Evolutionary conservation across 495 filamentous ascomycete genomes (phyloP), one percentile per base, ranked within the genome.

Genomic region (Penicillium cataractarum): DNA sequence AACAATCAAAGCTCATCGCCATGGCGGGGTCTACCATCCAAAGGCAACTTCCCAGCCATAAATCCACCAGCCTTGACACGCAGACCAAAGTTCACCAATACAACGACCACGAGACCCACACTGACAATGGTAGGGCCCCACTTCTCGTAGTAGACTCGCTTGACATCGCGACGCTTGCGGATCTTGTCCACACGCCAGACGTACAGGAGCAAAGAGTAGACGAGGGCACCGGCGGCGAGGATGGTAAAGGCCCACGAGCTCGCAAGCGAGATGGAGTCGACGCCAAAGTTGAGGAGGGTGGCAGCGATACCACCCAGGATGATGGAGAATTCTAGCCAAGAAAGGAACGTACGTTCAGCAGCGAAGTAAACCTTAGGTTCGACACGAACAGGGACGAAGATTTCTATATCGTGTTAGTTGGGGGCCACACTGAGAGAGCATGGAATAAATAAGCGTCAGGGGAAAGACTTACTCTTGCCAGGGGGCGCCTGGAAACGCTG

Each of bases 321-420:
- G 77, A 99, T 95, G 52, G 88, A 91, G 80, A 95, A 97, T 77
- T 99, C 94, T 59, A 98, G 91, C 95, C 95, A 99, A 39, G 92
- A 90, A 63, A 99, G 84, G 76, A 97, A 99, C 13, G 95, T 99
- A 61, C 95, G 86, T 72, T 99, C 95, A 8, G 92, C 92, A 26
- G 95, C 95, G 66, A 99, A 97, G 76, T 93, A 96, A 62, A 99
- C 95, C 74, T 99, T 99, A 3, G 95, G 95, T 77, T 99, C 95
- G 50, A 99, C 92, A 55, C 95, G 87, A 46, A 98, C 89, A 31
- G 93, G 95, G 24, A 99, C 94, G 64, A 97, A 92, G 66, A 99
- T 99, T 67, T 83, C 85, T 88, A n/a, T 42, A 22, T 54, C 57
- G 66, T 46, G 42, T 46, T 22, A 46, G 42, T 24, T 24, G 24